phyloP scores from a whole-genome alignment of 1,284 basidiomycete species.

The Heterobasidion occidentale region DNA sequence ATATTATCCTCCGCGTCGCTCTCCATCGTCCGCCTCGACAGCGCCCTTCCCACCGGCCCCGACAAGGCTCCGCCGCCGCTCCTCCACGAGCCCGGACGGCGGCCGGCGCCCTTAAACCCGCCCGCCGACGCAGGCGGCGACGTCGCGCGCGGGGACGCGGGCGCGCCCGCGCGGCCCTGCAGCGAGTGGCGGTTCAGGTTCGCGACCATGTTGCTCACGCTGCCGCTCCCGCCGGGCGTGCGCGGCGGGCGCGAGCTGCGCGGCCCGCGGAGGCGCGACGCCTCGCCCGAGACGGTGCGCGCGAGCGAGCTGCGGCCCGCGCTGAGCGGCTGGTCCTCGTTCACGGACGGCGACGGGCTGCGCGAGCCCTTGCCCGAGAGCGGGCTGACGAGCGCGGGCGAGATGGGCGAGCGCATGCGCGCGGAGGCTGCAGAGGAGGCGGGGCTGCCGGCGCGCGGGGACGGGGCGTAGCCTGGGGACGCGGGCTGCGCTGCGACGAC shows the following conservation, averaged over 20 bases:
- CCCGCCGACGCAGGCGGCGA: slow-evolving; percentile 21
- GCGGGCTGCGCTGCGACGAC: slow-evolving; percentile 21
- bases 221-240: slow-evolving; percentile 26
- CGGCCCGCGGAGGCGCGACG: slow-evolving; percentile 42
- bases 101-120: slow-evolving; percentile 14
- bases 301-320: slow-evolving; percentile 24
- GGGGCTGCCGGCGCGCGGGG: slow-evolving; percentile 38
- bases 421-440: slow-evolving; percentile 6
- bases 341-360: slow-evolving; percentile 37
- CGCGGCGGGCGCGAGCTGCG: slow-evolving; percentile 40
- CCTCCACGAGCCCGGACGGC: slow-evolving; percentile 15
- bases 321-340: slow-evolving; percentile 25
- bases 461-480: slow-evolving; percentile 16
- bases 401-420: slow-evolving; percentile 28
- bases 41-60: slow-evolving; percentile 17
- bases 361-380: slow-evolving; percentile 25
- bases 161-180: not conserved
- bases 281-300: slow-evolving; percentile 37
- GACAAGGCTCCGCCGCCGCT: slow-evolving; percentile 29
- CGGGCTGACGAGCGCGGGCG: slow-evolving; percentile 22
- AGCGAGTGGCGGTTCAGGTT: slow-evolving; percentile 44
- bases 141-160: slow-evolving; percentile 26
- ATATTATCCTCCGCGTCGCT: slow-evolving; percentile 76
- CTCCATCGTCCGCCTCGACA: slow-evolving; percentile 70
- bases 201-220: slow-evolving; percentile 46